Conservation (phyloP, 179 eudicot genomes). For the Vitellaria paradoxa region DNA sequence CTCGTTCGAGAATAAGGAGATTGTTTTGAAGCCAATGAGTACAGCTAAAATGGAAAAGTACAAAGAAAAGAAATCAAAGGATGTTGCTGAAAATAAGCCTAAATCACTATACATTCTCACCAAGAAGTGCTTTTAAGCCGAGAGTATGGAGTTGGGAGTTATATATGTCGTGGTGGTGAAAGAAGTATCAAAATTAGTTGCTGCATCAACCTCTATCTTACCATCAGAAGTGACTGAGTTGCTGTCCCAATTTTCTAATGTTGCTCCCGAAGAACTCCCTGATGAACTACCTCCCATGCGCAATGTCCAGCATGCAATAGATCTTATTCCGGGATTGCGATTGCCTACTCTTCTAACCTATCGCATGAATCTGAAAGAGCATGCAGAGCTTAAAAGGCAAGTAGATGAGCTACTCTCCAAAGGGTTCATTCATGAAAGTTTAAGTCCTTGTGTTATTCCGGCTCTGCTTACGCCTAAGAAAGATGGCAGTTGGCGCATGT, state of each 20-base stretch:
- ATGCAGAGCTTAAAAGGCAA: not conserved
- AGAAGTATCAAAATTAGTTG: too few species aligned
- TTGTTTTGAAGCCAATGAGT: not conserved
- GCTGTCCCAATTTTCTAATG: not conserved
- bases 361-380: not conserved
- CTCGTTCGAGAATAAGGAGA: not conserved
- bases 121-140: not conserved
- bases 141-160: not conserved
- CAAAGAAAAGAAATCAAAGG: not conserved
- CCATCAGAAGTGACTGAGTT: not conserved
- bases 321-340: not conserved
- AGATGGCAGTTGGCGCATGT: not conserved
- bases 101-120: not conserved
- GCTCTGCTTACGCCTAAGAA: not conserved
- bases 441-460: not conserved
- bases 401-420: not conserved
- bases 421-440: not conserved
- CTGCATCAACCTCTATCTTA: too few species aligned
- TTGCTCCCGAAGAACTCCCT: not conserved
- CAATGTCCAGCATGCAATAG: not conserved
- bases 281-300: not conserved
- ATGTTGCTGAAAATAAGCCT: too few species aligned
- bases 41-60: not conserved
- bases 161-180: not conserved
- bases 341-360: conserved; percentile 2